Evolutionary conservation across 306 rosid species (phyloP).

Genomic region (Ziziphus jujuba): DNA sequence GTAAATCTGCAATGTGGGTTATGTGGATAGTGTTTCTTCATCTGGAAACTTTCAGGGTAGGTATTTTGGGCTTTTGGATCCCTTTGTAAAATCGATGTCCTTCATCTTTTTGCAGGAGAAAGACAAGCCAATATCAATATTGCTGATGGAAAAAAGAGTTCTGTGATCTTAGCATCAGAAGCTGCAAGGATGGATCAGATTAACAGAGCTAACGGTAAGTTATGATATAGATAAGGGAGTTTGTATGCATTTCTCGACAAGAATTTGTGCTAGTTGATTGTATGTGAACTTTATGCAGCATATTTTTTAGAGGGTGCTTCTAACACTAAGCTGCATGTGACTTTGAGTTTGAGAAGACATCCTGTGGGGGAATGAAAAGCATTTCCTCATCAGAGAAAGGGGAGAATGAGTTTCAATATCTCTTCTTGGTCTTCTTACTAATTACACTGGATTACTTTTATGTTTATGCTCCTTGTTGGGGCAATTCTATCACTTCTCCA

Average conservation of each 20-base stretch:
- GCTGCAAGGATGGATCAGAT: conserved; percentile 85
- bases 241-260: background rate
- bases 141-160: conserved; percentile 86
- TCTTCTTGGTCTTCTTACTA: background rate
- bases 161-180: conserved; percentile 91
- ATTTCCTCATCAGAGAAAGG: background rate
- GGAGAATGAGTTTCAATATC: background rate
- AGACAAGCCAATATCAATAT: conserved; percentile 84
- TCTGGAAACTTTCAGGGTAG: conserved; percentile 19
- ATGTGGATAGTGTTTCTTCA: conserved; percentile 15
- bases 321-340: background rate
- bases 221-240: background rate
- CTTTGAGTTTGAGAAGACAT: background rate
- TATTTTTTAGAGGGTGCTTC: background rate
- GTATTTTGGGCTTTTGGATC: conserved; percentile 7
- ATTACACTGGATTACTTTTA: conserved; percentile 9
- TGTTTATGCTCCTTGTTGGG: conserved; percentile 22
- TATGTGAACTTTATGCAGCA: background rate
- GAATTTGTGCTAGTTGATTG: background rate
- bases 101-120: conserved; percentile 68
- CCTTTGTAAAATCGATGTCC: conserved; percentile 24
- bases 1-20: conserved; percentile 7
- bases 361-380: background rate
- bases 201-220: conserved; percentile 73
- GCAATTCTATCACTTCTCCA: background rate